Evolutionary conservation across 148 eudicot genomes (phyloP).

Genomic region (Suaeda aralocaspica): DNA sequence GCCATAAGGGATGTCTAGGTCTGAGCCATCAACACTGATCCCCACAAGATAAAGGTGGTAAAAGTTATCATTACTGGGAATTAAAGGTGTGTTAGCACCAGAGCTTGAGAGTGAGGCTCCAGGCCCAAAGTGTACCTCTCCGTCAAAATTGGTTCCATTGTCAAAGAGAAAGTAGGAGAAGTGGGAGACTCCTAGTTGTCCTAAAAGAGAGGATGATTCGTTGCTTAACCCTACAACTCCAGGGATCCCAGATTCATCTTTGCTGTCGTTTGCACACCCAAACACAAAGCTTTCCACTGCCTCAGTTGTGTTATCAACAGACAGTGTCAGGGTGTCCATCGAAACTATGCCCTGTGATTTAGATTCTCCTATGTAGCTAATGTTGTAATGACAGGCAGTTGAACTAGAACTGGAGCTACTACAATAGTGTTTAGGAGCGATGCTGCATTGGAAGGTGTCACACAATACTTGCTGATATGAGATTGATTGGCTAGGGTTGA

Average conservation of each 20-base stretch:
- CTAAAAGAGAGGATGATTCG: not conserved
- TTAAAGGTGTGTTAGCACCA: not conserved
- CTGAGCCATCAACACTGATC: conserved; percentile 1
- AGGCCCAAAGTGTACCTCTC: not conserved
- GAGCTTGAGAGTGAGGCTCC: not conserved
- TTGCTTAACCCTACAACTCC: conserved; percentile 1
- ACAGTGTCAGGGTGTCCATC: not conserved
- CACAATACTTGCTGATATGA: not conserved
- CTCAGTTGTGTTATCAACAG: not conserved
- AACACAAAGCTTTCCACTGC: not conserved
- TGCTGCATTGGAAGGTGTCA: not conserved
- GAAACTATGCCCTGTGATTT: not conserved
- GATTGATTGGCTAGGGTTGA: not conserved
- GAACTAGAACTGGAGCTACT: too few relatives aligned
- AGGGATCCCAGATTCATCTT: not conserved
- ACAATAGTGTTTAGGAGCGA: not conserved
- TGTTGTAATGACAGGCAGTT: not conserved
- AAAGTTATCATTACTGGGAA: not conserved
- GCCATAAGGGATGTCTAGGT: not conserved
- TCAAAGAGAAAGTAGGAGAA: not conserved
- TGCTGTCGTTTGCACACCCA: not conserved
- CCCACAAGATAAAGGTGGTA: not conserved
- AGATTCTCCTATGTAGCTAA: not conserved
- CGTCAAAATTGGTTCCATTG: not conserved
- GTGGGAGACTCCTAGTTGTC: not conserved